Conservation (phyloP, 2,329 filamentous ascomycete genomes). For the Septoria linicola region DNA sequence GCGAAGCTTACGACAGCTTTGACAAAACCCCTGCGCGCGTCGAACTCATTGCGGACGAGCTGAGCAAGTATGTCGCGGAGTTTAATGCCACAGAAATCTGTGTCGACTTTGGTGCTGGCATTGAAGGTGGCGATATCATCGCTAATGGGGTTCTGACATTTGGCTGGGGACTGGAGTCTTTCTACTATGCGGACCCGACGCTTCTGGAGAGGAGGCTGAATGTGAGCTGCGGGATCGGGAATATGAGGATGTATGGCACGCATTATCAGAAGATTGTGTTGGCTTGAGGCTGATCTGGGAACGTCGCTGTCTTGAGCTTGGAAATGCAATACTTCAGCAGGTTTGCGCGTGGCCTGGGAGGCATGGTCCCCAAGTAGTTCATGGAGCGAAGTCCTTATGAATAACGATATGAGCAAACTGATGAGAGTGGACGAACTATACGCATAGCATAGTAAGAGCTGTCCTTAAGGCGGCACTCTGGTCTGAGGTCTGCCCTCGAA, state of each 20-base stretch:
- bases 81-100: constrained; percentile 3
- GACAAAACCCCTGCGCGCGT: neutral
- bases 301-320: no score
- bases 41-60: neutral
- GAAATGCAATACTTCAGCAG: no score
- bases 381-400: no score
- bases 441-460: no score
- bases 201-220: constrained; percentile 2
- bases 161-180: neutral
- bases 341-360: no score
- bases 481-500: no score
- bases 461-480: no score
- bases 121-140: neutral
- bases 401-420: no score
- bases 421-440: no score
- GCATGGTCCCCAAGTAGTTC: no score
- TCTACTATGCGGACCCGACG: neutral
- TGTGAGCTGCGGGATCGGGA: neutral
- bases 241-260: constrained; percentile 8
- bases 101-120: neutral
- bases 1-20: neutral
- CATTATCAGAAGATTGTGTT: neutral
- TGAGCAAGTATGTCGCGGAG: neutral
- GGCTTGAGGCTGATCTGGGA: neutral
- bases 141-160: constrained; percentile 5